These are phyloP conservation scores for Suillus subaureus DNA, from an alignment of 768 basidiomycete species.

Conservation along the genomic window DNA sequence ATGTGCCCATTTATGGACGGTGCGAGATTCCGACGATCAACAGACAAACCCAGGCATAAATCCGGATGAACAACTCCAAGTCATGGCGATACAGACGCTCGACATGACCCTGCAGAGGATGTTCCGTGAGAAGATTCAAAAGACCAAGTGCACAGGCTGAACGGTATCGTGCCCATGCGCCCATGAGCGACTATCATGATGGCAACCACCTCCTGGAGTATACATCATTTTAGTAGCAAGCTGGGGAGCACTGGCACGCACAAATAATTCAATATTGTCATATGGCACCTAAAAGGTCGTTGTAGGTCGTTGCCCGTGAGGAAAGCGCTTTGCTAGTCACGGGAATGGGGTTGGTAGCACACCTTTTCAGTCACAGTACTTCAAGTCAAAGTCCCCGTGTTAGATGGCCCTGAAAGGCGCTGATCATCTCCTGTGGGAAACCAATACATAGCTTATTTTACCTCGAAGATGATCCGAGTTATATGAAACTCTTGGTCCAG, in stretches of 20 bases:
- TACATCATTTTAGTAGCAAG: not conserved
- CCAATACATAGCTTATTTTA: too few species aligned
- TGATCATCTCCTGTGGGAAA: not conserved
- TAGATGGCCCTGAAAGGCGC: too few species aligned
- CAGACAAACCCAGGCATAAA: too few species aligned
- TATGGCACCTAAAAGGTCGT: not conserved
- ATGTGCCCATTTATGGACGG: too few species aligned
- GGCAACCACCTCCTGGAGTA: not conserved
- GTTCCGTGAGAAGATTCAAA: not conserved
- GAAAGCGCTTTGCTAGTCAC: too few species aligned
- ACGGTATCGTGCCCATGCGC: not conserved
- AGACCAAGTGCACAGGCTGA: too few species aligned
- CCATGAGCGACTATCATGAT: not conserved
- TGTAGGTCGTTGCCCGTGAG: constrained; percentile 31
- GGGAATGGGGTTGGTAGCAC: too few species aligned
- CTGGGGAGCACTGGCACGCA: not conserved
- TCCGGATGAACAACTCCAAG: too few species aligned
- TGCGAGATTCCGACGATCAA: too few species aligned
- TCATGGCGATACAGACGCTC: not conserved
- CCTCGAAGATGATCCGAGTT: too few species aligned
- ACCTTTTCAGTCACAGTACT: too few species aligned
- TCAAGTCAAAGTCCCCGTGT: too few species aligned
- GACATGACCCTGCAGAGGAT: not conserved
- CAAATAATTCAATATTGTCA: not conserved
- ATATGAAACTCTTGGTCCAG: not conserved